These are phyloP conservation scores for Macrolepiota dolichaula DNA, from an alignment of 768 basidiomycete species.

Conservation along the genomic window DNA sequence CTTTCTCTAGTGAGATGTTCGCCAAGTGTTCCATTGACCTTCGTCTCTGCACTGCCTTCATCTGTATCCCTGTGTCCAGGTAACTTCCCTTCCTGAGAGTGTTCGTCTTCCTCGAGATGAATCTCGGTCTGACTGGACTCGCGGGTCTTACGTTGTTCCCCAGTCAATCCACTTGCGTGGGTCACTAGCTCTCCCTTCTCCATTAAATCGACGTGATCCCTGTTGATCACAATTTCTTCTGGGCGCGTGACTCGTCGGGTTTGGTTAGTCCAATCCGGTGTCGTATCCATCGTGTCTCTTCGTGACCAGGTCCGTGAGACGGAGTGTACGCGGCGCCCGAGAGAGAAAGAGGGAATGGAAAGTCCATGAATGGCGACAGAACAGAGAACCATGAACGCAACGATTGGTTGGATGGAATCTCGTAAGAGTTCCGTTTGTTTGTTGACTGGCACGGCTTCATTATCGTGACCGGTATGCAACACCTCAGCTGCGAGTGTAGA, in stretches of 20 bases:
- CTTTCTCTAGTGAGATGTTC: slow-evolving; percentile 1
- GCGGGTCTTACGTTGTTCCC: not conserved
- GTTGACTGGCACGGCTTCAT: slow-evolving; percentile 26
- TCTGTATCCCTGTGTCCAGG: slow-evolving; percentile 7
- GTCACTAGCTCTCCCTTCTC: slow-evolving; percentile 12
- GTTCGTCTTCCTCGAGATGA: not conserved
- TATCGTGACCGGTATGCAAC: slow-evolving; percentile 44
- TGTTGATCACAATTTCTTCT: slow-evolving; percentile 82
- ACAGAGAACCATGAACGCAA: slow-evolving; percentile 90
- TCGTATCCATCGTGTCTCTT: slow-evolving; percentile 40
- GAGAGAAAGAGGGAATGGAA: slow-evolving; percentile 92
- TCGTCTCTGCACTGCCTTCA: slow-evolving; percentile 12
- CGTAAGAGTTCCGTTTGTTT: slow-evolving; percentile 63
- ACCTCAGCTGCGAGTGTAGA: slow-evolving; percentile 72
- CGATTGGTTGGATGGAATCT: slow-evolving; percentile 85
- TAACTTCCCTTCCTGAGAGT: not conserved
- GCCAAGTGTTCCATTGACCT: not conserved
- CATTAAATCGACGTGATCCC: slow-evolving; percentile 51
- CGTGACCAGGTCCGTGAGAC: slow-evolving; percentile 91
- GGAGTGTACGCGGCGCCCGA: slow-evolving; percentile 86
- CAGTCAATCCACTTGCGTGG: not conserved
- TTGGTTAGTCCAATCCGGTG: slow-evolving; percentile 82
- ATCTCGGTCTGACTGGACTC: not conserved
- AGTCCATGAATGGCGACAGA: slow-evolving; percentile 88
- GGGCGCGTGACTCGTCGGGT: slow-evolving; percentile 66